Conservation (phyloP, 1,284 basidiomycete species). For the Moesziomyces parantarcticus region DNA sequence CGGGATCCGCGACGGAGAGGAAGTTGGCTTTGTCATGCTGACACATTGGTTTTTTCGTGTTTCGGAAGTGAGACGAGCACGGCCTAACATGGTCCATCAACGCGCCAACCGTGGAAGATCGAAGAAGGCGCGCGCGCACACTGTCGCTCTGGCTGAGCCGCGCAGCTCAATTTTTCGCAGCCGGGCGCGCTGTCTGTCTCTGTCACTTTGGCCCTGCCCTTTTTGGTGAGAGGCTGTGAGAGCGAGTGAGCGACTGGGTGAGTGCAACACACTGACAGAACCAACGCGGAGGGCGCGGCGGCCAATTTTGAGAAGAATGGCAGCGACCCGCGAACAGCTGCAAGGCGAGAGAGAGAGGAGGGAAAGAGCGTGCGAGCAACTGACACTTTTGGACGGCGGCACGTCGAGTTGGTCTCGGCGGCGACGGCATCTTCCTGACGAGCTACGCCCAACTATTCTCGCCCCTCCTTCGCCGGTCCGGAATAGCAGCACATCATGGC, state of each 20-base stretch:
- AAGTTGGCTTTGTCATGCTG: constrained; percentile 5
- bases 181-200: background rate
- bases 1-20: too few species aligned
- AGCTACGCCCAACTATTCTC: constrained; percentile 3
- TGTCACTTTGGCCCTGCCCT: constrained; percentile 35
- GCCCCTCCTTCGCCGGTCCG: constrained; percentile 7
- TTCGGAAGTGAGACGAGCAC: background rate
- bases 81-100: constrained; percentile 7
- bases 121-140: constrained; percentile 35
- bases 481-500: constrained; percentile 47
- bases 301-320: constrained; percentile 21
- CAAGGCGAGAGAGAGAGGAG: constrained; percentile 7
- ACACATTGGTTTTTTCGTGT: background rate
- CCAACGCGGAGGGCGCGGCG: too few species aligned
- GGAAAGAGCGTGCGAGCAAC: constrained; percentile 15
- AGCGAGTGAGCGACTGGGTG: constrained; percentile 1
- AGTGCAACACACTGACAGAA: too few species aligned
- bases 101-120: constrained; percentile 28
- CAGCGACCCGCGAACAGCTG: background rate
- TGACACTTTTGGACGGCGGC: too few species aligned
- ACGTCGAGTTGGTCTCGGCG: too few species aligned
- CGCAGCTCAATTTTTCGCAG: background rate
- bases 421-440: background rate
- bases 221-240: too few species aligned
- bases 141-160: constrained; percentile 23